Conservation (phyloP, 352 stramenopile genomes). For the Pythium oligandrum region DNA sequence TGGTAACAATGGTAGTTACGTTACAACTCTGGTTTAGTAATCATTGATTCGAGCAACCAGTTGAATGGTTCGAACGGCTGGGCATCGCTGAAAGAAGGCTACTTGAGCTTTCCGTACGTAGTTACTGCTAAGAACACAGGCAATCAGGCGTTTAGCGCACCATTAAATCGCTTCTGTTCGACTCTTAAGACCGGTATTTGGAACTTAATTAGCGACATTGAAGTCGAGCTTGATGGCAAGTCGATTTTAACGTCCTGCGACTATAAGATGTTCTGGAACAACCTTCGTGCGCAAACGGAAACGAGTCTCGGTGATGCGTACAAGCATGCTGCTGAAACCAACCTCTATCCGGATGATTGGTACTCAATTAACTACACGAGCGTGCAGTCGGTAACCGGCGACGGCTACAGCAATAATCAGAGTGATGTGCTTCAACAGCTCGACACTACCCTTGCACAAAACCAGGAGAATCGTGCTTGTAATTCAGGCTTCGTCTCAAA, state of each 20-base stretch:
- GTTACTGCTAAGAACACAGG: slow-evolving; percentile 16
- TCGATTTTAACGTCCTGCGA: slow-evolving; percentile 14
- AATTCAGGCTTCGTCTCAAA: slow-evolving; percentile 8
- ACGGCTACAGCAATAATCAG: slow-evolving; percentile 16
- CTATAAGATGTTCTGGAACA: slow-evolving; percentile 22
- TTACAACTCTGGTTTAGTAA: slow-evolving; percentile 15
- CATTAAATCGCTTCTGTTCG: slow-evolving; percentile 13
- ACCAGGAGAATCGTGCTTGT: background rate
- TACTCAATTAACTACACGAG: slow-evolving; percentile 8
- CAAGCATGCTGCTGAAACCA: slow-evolving; percentile 17
- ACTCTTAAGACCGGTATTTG: slow-evolving; percentile 18
- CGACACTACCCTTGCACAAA: slow-evolving; percentile 3
- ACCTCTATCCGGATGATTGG: slow-evolving; percentile 24
- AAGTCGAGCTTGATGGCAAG: slow-evolving; percentile 17
- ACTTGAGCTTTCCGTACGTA: slow-evolving; percentile 17
- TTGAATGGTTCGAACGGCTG: slow-evolving; percentile 18
- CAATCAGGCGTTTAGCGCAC: slow-evolving; percentile 2
- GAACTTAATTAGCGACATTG: slow-evolving; percentile 18
- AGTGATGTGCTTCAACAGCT: background rate
- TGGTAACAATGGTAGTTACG: slow-evolving; percentile 16
- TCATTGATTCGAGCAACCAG: slow-evolving; percentile 14
- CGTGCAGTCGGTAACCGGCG: slow-evolving; percentile 3
- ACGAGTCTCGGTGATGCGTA: slow-evolving; percentile 8
- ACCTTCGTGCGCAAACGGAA: slow-evolving; percentile 19
- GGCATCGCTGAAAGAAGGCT: slow-evolving; percentile 13